A percentile compares a stretch with the other conserved stretches of the same genome.
Conservation (phyloP, 805 yeast genomes). For the Sungouiella thailandica region DNA sequence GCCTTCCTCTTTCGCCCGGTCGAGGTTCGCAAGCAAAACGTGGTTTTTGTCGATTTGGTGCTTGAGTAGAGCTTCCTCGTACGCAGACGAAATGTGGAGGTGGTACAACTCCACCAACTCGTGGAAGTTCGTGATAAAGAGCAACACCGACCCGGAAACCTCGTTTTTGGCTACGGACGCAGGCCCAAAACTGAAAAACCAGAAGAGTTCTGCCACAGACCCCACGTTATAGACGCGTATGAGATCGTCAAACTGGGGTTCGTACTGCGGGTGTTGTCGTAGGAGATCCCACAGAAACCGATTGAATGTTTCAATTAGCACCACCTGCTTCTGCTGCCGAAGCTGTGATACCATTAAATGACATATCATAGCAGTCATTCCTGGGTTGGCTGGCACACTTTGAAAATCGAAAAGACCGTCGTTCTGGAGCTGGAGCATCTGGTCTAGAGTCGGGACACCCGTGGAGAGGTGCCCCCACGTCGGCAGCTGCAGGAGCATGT, state of each 20-base stretch:
- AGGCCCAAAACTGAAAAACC: slow-evolving; percentile 14
- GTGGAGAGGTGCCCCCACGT: slow-evolving; percentile 24
- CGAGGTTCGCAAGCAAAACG: slow-evolving; percentile 15
- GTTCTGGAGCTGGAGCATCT: slow-evolving; percentile 14
- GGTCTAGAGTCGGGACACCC: slow-evolving; percentile 25
- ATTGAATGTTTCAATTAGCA: slow-evolving; percentile 27
- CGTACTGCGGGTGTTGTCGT: slow-evolving; percentile 15
- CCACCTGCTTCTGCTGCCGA: slow-evolving; percentile 5
- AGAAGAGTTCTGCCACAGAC: slow-evolving; percentile 25
- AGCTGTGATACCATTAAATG: slow-evolving; percentile 28
- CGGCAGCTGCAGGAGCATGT: slow-evolving; percentile 23
- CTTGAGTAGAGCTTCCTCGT: slow-evolving; percentile 30
- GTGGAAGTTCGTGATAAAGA: slow-evolving; percentile 29
- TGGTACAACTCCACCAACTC: slow-evolving; percentile 32
- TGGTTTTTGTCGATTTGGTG: slow-evolving; percentile 26
- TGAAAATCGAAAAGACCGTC: slow-evolving; percentile 33
- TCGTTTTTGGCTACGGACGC: too few relatives aligned
- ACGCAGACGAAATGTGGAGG: slow-evolving; percentile 26
- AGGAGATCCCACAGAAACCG: slow-evolving; percentile 27
- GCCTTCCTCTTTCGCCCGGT: slow-evolving; percentile 21
- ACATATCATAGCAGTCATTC: slow-evolving; percentile 16
- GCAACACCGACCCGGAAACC: slow-evolving; percentile 10
- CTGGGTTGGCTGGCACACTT: slow-evolving; percentile 28
- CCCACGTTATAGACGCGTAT: slow-evolving; percentile 15
- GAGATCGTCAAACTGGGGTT: slow-evolving; percentile 17